Conservation (phyloP, 495 filamentous ascomycete genomes). For the Rhizodiscina lignyota region DNA sequence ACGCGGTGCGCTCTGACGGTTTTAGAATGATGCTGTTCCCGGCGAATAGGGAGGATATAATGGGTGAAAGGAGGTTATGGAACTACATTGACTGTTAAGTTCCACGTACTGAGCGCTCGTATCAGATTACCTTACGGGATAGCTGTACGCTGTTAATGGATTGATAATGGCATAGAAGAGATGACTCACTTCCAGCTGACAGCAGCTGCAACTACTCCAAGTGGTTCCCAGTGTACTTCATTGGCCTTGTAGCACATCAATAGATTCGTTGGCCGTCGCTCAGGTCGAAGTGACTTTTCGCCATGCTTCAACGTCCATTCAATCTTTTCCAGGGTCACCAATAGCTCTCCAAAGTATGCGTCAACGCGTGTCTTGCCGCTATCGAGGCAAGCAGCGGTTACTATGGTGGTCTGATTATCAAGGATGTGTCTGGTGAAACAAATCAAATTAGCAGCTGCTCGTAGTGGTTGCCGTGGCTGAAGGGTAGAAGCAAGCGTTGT, state of each 20-base stretch:
- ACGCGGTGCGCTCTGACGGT: constrained; percentile 82
- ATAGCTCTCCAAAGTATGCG: constrained; percentile 80
- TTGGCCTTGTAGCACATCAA: constrained; percentile 95
- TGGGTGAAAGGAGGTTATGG: constrained; percentile 84
- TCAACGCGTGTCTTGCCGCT: constrained; percentile 96
- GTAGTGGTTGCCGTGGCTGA: too few species aligned
- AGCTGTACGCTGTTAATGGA: neutral
- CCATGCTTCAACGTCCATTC: constrained; percentile 89
- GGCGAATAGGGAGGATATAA: constrained; percentile 83
- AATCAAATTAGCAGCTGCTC: neutral
- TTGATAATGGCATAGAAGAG: neutral
- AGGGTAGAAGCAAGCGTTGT: neutral
- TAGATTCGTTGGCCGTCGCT: constrained; percentile 62
- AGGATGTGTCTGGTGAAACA: constrained; percentile 44
- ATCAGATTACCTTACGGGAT: too few species aligned
- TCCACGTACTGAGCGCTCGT: too few species aligned
- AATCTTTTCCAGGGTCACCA: constrained; percentile 85
- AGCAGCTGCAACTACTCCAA: constrained; percentile 81
- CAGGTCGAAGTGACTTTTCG: constrained; percentile 59
- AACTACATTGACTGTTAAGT: constrained; percentile 47
- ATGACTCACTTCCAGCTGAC: constrained; percentile 81
- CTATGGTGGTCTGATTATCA: constrained; percentile 80
- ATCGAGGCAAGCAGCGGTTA: constrained; percentile 73
- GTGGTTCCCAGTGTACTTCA: constrained; percentile 75
- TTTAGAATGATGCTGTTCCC: constrained; percentile 89